Percentiles rank a stretch among this genome's conserved stretches.
Conservation (phyloP, 352 stramenopile species). For the Phytophthora foliorum region DNA sequence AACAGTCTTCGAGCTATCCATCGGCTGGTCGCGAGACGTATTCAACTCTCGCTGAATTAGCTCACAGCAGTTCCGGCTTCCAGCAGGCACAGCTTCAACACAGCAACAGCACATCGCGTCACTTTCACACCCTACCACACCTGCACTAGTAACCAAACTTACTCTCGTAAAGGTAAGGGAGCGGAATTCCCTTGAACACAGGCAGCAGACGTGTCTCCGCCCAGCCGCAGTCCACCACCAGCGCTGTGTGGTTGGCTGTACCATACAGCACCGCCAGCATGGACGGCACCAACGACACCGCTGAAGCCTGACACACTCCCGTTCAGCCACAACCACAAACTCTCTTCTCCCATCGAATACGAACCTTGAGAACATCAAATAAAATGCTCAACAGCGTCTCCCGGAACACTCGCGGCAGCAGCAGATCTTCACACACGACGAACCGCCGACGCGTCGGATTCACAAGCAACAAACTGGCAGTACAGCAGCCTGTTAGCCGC, state of each 20-base stretch:
- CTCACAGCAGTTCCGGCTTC: conserved; percentile 57
- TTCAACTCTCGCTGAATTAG: conserved; percentile 44
- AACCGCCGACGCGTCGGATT: conserved; percentile 80
- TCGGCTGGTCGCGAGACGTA: conserved; percentile 26
- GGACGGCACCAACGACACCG: conserved; percentile 75
- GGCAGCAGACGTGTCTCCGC: conserved; percentile 77
- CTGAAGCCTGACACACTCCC: conserved; percentile 43
- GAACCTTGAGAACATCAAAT: conserved; percentile 71
- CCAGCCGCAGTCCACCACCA: conserved; percentile 86
- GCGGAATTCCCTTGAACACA: conserved; percentile 85
- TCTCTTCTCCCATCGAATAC: background rate
- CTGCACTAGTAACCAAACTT: conserved; percentile 8
- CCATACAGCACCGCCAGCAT: conserved; percentile 74
- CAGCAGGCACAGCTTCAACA: conserved; percentile 53
- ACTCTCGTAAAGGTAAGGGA: conserved; percentile 80
- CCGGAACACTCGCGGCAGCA: conserved; percentile 67
- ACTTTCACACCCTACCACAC: background rate
- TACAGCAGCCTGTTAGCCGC: background rate
- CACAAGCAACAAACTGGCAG: conserved; percentile 66
- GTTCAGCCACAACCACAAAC: conserved; percentile 4
- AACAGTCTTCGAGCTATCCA: conserved; percentile 26
- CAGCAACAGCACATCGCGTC: background rate
- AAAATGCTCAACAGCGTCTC: conserved; percentile 72
- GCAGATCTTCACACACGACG: conserved; percentile 84
- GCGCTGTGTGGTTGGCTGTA: conserved; percentile 76